phyloP scores from a whole-genome alignment of 805 yeast genomes.

The Ogataea sp. region DNA sequence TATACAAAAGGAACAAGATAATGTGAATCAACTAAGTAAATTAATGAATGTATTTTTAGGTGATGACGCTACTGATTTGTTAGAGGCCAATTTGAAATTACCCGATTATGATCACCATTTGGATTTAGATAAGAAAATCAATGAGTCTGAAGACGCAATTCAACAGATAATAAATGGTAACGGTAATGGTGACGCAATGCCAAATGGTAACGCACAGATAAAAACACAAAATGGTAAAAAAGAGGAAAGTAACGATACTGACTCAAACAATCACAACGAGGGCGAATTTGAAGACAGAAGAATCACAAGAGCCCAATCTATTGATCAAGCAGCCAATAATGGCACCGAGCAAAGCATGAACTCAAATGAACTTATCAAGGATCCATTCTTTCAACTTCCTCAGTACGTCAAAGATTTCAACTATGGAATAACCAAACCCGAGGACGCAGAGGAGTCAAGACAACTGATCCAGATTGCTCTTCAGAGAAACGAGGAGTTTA shows the following conservation, averaged over 20 bases:
- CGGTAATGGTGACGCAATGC: no score
- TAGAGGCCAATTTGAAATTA: slow-evolving; percentile 57
- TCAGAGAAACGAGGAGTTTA: slow-evolving; percentile 81
- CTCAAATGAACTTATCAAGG: slow-evolving; percentile 21
- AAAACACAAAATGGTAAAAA: slow-evolving; percentile 9
- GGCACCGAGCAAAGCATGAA: background rate
- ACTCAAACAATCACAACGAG: slow-evolving; percentile 9
- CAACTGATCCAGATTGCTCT: slow-evolving; percentile 71
- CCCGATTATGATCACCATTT: slow-evolving; percentile 66
- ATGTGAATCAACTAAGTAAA: slow-evolving; percentile 61
- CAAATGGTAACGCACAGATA: no score
- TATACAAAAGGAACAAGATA: slow-evolving; percentile 75
- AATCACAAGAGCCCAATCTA: slow-evolving; percentile 9
- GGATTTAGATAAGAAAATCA: slow-evolving; percentile 19
- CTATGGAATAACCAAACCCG: slow-evolving; percentile 38
- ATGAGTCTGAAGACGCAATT: slow-evolving; percentile 6
- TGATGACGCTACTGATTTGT: slow-evolving; percentile 67
- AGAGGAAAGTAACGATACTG: slow-evolving; percentile 15
- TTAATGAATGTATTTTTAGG: slow-evolving; percentile 77
- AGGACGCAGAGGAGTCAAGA: slow-evolving; percentile 59
- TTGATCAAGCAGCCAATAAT: background rate
- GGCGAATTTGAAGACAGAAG: slow-evolving; percentile 8
- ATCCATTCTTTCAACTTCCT: slow-evolving; percentile 65
- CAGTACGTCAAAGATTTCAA: slow-evolving; percentile 37
- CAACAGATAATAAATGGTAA: slow-evolving; percentile 4